Percentiles rank a stretch among this genome's conserved stretches.
Evolutionary conservation across 805 yeast species (phyloP).

Genomic region (Candida caryicola): DNA sequence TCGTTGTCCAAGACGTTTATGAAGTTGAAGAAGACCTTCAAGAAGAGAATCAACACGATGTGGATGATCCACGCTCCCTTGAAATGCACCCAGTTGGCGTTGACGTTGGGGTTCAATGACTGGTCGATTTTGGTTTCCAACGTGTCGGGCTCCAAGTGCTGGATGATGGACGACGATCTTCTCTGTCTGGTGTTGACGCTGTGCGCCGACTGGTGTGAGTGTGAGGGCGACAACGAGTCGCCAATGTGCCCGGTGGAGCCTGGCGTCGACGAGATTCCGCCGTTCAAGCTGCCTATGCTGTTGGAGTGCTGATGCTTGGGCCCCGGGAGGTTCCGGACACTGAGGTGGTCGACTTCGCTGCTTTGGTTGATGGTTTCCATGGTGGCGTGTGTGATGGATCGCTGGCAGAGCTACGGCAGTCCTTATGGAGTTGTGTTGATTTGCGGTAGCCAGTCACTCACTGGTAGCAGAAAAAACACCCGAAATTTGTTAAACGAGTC

Average conservation of each 20-base stretch:
- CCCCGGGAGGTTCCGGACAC: too few species aligned
- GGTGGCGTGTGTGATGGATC: too few species aligned
- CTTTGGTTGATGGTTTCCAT: too few species aligned
- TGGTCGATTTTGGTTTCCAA: constrained; percentile 92
- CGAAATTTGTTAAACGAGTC: background rate
- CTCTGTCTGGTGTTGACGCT: constrained; percentile 40
- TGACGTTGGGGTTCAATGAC: constrained; percentile 80
- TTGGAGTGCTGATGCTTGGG: constrained; percentile 10
- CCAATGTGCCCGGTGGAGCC: background rate
- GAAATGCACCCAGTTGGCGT: constrained; percentile 94
- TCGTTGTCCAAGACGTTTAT: constrained; percentile 79
- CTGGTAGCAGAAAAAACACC: background rate
- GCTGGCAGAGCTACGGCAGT: too few species aligned
- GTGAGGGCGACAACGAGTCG: constrained; percentile 21
- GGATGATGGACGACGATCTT: constrained; percentile 83
- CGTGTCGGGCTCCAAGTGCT: constrained; percentile 91
- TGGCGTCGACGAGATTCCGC: constrained; percentile 4
- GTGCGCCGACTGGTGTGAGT: constrained; percentile 24
- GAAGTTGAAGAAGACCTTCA: constrained; percentile 75
- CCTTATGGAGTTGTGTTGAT: background rate
- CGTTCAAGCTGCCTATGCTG: constrained; percentile 13
- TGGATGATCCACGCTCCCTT: constrained; percentile 97
- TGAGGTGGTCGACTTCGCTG: constrained; percentile 1
- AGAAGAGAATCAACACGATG: constrained; percentile 70
- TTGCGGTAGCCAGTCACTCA: background rate